Base-by-base conservation (phyloP, 306 rosid genomes). In the Heteromeles arbutifolia region DNA sequence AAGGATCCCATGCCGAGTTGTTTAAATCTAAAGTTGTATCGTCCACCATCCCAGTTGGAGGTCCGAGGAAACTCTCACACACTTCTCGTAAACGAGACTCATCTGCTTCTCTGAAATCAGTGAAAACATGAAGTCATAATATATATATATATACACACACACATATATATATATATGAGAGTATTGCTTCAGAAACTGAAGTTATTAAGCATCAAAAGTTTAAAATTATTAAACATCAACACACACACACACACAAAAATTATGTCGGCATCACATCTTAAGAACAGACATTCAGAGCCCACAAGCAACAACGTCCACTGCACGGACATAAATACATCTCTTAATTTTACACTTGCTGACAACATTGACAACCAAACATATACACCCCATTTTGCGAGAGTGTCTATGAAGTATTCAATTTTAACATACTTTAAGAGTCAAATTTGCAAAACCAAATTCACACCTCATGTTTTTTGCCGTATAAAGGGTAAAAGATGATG, bases 51-150 rank as follows among this genome's bases (percentile, higher is more conserved):
- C 99, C 99, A 26, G 93, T 86, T 19, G 99, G 99, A 78, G 97
- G 99, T 83, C 99, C 99, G 77, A 95, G 96, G 80, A 90, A 92
- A 86, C 88, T 87, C 88, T 95, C 99, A 59, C 97, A 95, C 66
- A 92, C 96, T 84, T 95, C 99, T 43, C 99, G 86, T 64, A 95
- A 76, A 4, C 99, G 96, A 79, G 97, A 92, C 85, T 92, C 99
- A 59, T 95, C 99, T 18, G 99, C 93, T 88, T 95, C 99, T 80
- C 99, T 95, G 96, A 81, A 87, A 88, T 69, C 58, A 81, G 73
- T 50, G n/a, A 29, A 18, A 34, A 17, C 61, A 43, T 18, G 25
- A 12, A 26, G 44, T 61, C 45, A 61, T 8, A 26, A 3, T 19
- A 13, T 8, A 45, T 45, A 4, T 45, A 4, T 12, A 12, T 44